Base-by-base conservation (phyloP, 2,329 filamentous ascomycete species). In the Colletotrichum musicola region DNA sequence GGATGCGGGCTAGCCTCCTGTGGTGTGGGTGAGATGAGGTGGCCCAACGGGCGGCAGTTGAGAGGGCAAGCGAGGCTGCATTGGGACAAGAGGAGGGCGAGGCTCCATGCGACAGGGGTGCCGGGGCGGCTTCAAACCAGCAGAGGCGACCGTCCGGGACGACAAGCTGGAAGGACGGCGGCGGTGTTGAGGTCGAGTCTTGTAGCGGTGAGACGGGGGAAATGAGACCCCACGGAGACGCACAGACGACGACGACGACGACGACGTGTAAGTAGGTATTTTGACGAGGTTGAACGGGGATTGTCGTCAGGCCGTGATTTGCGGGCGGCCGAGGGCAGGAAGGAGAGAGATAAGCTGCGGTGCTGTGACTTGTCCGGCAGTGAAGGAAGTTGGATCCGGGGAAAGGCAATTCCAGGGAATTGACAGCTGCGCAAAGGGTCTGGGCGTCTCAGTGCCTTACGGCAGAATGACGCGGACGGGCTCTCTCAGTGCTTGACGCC, bases 1-100 rank as follows among this genome's bases (percentile, higher is more conserved):
- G 54, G 59, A 20, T 16, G 16, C 18, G 18, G n/a, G 47, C 18
- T 53, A 46, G 6, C 4, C 27, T 30, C 27, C 35, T 13, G 35
- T 54, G 27, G 54, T 64, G 65, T 64, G 61, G 47, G 55, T 55
- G 61, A 59, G 42, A 38, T 60, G 47, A 60, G 30, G 30, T 68
- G 65, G 42, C 49, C 42, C 65, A 65, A 65, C 65, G 55, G 54
- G 62, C 62, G 65, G 65, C 62, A 68, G 62, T 55, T 60, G 55
- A 50, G 60, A 54, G 40, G 20, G 46, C 44, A 60, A 49, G 54
- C 55, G 62, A 65, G 62, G 62, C 61, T 68, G 54, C 16, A 60
- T 46, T 68, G 42, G 65, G 65, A 50, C 13, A 44, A 44, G 30
- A 59, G 61, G 65, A 68, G 55, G n/a, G 35, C 61, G 50, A 65